Conservation (phyloP, 192 early-diverging fungal species). For the Kickxella alabastrina region DNA sequence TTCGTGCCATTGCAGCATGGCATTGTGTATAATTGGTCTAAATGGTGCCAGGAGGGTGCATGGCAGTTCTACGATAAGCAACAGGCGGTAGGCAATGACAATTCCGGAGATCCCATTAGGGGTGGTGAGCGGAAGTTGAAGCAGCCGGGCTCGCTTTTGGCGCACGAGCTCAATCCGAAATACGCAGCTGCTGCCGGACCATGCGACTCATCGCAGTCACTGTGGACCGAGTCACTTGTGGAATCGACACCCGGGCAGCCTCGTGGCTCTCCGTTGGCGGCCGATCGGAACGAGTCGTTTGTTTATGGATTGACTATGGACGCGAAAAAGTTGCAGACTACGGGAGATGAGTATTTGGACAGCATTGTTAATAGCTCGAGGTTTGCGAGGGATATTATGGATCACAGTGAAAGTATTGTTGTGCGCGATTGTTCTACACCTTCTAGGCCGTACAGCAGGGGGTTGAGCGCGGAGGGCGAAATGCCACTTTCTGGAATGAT, state of each 20-base stretch:
- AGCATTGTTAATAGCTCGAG: conserved; percentile 46
- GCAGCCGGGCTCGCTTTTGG: too few species aligned
- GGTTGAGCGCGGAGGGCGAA: background rate
- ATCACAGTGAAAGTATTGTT: conserved; percentile 22
- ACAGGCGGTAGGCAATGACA: background rate
- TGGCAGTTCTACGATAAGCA: conserved; percentile 12
- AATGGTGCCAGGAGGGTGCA: conserved; percentile 26
- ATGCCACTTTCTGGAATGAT: too few species aligned
- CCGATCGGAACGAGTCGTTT: conserved; percentile 24
- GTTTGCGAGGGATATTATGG: conserved; percentile 41
- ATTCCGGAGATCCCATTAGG: background rate
- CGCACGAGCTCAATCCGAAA: too few species aligned
- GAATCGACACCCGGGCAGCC: too few species aligned
- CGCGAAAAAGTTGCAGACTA: conserved; percentile 11
- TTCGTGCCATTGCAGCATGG: conserved; percentile 43
- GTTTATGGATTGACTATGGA: conserved; percentile 30
- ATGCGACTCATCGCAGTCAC: too few species aligned
- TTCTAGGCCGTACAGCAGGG: conserved; percentile 12
- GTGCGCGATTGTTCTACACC: conserved; percentile 14
- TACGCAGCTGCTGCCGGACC: too few species aligned
- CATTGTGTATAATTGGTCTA: conserved; percentile 41
- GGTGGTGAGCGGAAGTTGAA: too few species aligned
- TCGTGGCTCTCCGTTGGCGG: too few species aligned
- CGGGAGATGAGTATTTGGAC: conserved; percentile 40
- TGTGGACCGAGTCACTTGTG: too few species aligned